Conservation (phyloP, 768 basidiomycete genomes). For the Podaxis pistillaris region DNA sequence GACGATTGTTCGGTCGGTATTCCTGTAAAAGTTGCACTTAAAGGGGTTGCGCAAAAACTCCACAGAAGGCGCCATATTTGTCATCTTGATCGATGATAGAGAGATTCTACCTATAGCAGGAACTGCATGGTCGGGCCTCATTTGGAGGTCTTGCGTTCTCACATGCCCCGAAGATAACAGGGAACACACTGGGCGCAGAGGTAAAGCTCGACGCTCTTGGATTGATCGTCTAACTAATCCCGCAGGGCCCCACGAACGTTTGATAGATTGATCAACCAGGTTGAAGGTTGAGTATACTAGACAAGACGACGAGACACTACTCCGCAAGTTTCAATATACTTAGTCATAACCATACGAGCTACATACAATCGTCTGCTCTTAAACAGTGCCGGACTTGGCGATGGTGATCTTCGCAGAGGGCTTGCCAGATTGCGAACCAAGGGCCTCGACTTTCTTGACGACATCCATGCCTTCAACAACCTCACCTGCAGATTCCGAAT, state of each 20-base stretch:
- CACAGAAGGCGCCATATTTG: neutral
- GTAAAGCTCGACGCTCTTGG: too few species aligned
- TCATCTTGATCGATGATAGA: neutral
- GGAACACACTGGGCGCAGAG: too few species aligned
- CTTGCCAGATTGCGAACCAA: slow-evolving; percentile 38
- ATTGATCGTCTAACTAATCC: too few species aligned
- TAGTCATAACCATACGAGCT: neutral
- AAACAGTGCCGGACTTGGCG: slow-evolving; percentile 49
- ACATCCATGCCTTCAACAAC: slow-evolving; percentile 65
- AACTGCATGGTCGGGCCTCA: neutral
- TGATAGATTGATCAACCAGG: too few species aligned
- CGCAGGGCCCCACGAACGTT: too few species aligned
- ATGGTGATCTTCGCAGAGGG: slow-evolving; percentile 52
- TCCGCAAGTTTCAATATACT: neutral
- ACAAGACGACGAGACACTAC: too few species aligned
- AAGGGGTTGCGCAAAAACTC: neutral
- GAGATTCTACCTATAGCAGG: neutral
- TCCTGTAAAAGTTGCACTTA: neutral
- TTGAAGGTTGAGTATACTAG: too few species aligned
- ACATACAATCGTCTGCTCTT: slow-evolving; percentile 11
- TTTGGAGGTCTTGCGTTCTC: too few species aligned
- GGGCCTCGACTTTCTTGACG: slow-evolving; percentile 42
- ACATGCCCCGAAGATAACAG: too few species aligned
- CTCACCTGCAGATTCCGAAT: slow-evolving; percentile 39
- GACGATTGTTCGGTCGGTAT: neutral